A percentile compares a stretch with the other conserved stretches of the same genome.
phyloP scores from a whole-genome alignment of 352 stramenopile species.

The Phytophthora citricola region DNA sequence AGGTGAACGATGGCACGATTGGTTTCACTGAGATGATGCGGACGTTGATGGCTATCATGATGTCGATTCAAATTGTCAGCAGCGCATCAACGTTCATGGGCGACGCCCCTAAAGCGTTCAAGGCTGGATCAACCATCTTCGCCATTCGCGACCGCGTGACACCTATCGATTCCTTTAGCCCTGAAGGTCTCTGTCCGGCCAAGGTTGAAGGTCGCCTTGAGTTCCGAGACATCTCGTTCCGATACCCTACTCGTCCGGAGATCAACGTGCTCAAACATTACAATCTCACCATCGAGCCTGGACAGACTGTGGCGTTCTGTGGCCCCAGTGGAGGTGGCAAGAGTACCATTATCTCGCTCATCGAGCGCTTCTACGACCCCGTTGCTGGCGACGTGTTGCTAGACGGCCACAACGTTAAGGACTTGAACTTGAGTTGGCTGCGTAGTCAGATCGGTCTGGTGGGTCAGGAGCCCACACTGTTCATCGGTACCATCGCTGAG shows the following conservation, averaged over 20 bases:
- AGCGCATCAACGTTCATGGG: slow-evolving; percentile 31
- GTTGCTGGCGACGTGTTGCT: slow-evolving; percentile 63
- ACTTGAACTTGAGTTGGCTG: slow-evolving; percentile 73
- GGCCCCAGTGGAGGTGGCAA: slow-evolving; percentile 57
- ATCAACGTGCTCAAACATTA: slow-evolving; percentile 84
- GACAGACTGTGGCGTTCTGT: slow-evolving; percentile 69
- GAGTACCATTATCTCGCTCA: slow-evolving; percentile 52
- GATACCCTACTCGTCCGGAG: slow-evolving; percentile 73
- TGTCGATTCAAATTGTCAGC: slow-evolving; percentile 49
- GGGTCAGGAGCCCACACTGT: slow-evolving; percentile 64
- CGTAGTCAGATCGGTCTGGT: slow-evolving; percentile 69
- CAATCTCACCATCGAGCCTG: slow-evolving; percentile 81
- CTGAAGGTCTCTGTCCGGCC: slow-evolving; percentile 11
- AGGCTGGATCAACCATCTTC: slow-evolving; percentile 52
- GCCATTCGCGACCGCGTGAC: slow-evolving; percentile 14
- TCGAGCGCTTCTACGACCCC: slow-evolving; percentile 79
- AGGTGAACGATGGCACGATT: slow-evolving; percentile 50
- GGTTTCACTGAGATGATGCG: slow-evolving; percentile 56
- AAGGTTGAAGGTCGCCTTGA: slow-evolving; percentile 46
- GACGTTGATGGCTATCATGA: slow-evolving; percentile 66
- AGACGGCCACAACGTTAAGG: slow-evolving; percentile 75
- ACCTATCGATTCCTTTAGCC: too few species aligned
- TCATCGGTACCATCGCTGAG: slow-evolving; percentile 67
- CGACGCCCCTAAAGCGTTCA: slow-evolving; percentile 75
- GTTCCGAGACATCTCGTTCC: slow-evolving; percentile 78